Conservation (phyloP, 1,139 yeast species). For the Kodamaea sp. region DNA sequence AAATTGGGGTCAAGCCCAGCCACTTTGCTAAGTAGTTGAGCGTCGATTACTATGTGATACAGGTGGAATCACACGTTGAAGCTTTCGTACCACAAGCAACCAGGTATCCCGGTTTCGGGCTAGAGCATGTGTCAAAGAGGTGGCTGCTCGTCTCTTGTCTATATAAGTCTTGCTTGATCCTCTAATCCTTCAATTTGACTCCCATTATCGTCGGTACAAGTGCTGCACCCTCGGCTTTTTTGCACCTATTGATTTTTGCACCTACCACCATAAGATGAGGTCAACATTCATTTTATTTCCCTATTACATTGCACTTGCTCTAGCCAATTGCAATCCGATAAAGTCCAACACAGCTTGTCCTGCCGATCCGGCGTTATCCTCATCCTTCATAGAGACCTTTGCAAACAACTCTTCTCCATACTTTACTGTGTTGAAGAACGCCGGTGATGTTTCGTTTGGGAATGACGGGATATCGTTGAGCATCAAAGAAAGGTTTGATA, state of each 20-base stretch:
- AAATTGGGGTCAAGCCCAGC: too few species aligned
- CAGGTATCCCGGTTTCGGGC: too few species aligned
- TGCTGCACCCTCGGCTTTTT: background rate
- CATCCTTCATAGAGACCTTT: slow-evolving; percentile 55
- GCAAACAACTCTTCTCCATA: slow-evolving; percentile 37
- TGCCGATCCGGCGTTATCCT: slow-evolving; percentile 56
- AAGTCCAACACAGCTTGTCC: slow-evolving; percentile 25
- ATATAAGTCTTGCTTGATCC: slow-evolving; percentile 1
- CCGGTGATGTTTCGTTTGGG: slow-evolving; percentile 28
- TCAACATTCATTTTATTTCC: slow-evolving; percentile 1
- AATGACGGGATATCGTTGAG: slow-evolving; percentile 59
- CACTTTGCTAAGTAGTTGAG: too few species aligned
- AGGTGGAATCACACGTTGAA: too few species aligned
- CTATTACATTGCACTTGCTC: slow-evolving; percentile 7
- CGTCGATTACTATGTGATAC: too few species aligned
- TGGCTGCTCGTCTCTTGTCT: too few species aligned
- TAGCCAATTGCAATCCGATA: slow-evolving; percentile 36
- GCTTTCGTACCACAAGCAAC: too few species aligned
- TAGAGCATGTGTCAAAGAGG: too few species aligned
- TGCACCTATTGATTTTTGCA: slow-evolving; percentile 1
- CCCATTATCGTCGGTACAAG: background rate
- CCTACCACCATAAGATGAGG: background rate
- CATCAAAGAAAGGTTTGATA: slow-evolving; percentile 62
- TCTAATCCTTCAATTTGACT: background rate
- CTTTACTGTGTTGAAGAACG: slow-evolving; percentile 30